Evolutionary conservation across 2,329 filamentous ascomycete genomes (phyloP), one percentile per base, ranked within the genome.

Genomic region (Colletotrichum sansevieriae): DNA sequence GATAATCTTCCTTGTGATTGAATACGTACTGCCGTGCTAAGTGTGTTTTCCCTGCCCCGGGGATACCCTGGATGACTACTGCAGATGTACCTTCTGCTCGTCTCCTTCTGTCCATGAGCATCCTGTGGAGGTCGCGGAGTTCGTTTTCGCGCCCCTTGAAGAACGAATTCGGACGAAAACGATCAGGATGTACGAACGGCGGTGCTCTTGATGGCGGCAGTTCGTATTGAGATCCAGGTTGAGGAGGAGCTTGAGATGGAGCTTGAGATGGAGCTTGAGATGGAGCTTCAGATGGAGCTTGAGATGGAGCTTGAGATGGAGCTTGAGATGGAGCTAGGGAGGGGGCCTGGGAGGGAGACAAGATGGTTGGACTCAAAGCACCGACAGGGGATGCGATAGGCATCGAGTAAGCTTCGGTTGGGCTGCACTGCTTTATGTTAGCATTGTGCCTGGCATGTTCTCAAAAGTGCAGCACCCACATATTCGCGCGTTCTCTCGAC

Each of bases 1-100:
- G 85, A 72, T 90, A 92, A 68, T 87, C 80, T 4, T 83, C 78
- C 41, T 83, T 85, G 72, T 91, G 85, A 4, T 81, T 77, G 72
- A 89, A 91, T 35, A 91, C 85, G 74, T 92, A 92, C 76, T 92
- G 84, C 3, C 90, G 84, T 33, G 90, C 90, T 13, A 92, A 79
- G 73, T 92, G 90, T 1, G 89, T 90, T 77, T 93, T 93, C 2
- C 91, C 91, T 13, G 87, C 87, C 2, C 91, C 91, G 2, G 90
- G 87, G 44, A 89, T 85, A 41, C 88, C 88, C 71, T 88, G 87
- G 11, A 93, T 84, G 9, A 92, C 79, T 2, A 91, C 89, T 1
- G 90, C 88, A 25, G 87, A 87, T 1, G 89, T 89, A 15, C 89
- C 88, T 52, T 86, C 79, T 8, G 83, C 81, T 43, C 88, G 81